Percentiles rank a stretch among this genome's conserved stretches.
Evolutionary conservation across 768 basidiomycete species (phyloP).

Genomic region (Gloeophyllum trabeum): DNA sequence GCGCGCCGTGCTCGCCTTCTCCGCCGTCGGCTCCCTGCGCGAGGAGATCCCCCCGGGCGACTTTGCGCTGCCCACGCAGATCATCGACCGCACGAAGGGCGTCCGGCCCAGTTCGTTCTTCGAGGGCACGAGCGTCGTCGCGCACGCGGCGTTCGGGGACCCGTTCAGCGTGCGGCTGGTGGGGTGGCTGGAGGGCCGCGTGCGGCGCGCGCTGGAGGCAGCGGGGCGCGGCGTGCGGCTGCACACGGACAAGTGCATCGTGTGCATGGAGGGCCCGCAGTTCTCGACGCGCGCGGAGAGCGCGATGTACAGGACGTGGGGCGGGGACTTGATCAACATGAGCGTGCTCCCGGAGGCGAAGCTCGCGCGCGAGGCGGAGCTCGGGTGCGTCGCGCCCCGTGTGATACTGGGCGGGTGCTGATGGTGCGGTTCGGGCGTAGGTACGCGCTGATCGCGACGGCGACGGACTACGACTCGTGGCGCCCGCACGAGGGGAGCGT

Average conservation of each 20-base stretch:
- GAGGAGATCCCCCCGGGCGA: conserved; percentile 90
- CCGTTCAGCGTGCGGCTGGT: conserved; percentile 66
- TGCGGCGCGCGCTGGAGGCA: conserved; percentile 49
- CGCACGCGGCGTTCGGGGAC: conserved; percentile 90
- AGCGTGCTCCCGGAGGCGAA: conserved; percentile 96
- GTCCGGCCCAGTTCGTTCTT: conserved; percentile 86
- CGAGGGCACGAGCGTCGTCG: conserved; percentile 70
- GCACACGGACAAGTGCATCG: conserved; percentile 75
- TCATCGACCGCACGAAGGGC: conserved; percentile 96
- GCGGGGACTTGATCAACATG: conserved; percentile 95
- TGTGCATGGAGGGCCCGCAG: conserved; percentile 96
- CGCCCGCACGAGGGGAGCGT: conserved; percentile 69
- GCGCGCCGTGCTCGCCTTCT: conserved; percentile 84
- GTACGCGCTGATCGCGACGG: conserved; percentile 83
- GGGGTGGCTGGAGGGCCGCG: conserved; percentile 51
- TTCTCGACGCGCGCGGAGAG: conserved; percentile 99
- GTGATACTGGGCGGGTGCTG: background rate
- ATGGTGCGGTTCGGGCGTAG: conserved; percentile 31
- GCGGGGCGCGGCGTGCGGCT: conserved; percentile 54
- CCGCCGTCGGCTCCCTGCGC: conserved; percentile 87
- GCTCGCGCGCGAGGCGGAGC: conserved; percentile 88
- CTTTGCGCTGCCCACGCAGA: conserved; percentile 80
- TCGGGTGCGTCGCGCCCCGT: conserved; percentile 63
- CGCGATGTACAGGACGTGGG: conserved; percentile 86
- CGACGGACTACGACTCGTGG: conserved; percentile 97